A percentile compares a stretch with the other conserved stretches of the same genome.
Conservation (phyloP, 202 grass and related monocot species). For the Brachypodium distachyon region DNA sequence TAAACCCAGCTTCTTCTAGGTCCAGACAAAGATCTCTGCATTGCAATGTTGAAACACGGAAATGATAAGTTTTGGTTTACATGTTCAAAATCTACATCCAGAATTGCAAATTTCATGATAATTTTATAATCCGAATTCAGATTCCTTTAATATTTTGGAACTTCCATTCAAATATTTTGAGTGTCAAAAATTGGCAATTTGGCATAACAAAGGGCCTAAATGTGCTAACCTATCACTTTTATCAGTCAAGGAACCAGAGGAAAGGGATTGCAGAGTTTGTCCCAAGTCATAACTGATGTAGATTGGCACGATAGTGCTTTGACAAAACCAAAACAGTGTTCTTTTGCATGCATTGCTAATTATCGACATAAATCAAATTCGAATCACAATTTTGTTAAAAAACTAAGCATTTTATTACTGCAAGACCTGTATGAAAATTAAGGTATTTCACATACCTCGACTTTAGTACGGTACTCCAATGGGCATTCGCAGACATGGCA, state of each 20-base stretch:
- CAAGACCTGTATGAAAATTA: background rate
- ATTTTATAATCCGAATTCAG: background rate
- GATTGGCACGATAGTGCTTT: background rate
- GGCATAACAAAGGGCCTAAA: background rate
- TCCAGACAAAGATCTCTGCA: conserved; percentile 57
- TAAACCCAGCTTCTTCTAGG: conserved; percentile 76
- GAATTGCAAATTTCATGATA: background rate
- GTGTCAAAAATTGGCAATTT: background rate
- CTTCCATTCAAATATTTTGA: background rate
- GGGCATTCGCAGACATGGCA: conserved; percentile 85
- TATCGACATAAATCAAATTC: background rate
- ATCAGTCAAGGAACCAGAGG: background rate
- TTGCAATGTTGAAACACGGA: background rate
- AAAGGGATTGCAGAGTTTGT: background rate
- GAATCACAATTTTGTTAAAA: background rate
- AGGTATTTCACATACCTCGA: conserved; percentile 45
- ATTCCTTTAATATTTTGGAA: background rate
- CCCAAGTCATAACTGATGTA: background rate
- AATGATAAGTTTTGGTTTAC: background rate
- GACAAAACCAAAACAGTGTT: background rate
- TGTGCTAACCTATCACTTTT: background rate
- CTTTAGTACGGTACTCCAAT: conserved; percentile 84
- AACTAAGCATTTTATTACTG: background rate
- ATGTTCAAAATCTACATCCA: background rate
- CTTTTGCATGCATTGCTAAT: background rate